phyloP scores from a whole-genome alignment of 2,329 filamentous ascomycete species.

The Ceratocystis cubensis region DNA sequence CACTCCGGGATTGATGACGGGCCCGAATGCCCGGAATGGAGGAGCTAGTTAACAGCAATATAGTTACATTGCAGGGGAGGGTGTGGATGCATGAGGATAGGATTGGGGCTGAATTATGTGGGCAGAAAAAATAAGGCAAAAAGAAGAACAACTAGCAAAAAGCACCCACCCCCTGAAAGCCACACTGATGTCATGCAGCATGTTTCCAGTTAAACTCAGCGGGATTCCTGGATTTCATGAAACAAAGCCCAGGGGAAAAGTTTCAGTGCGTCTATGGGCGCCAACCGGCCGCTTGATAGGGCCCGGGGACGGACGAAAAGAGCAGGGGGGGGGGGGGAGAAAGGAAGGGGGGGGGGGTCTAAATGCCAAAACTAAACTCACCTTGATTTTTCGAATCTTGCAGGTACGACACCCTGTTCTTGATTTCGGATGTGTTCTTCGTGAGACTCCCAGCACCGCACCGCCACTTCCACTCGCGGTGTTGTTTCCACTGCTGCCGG shows the following conservation, averaged over 20 bases:
- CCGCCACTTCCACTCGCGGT: background rate
- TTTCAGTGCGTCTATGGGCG: background rate
- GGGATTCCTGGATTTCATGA: background rate
- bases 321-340: background rate
- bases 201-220: background rate
- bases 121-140: background rate
- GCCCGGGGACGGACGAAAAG: background rate
- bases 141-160: background rate
- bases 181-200: background rate
- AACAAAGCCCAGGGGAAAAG: background rate
- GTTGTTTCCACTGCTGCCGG: background rate
- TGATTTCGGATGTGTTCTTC: conserved; percentile 18
- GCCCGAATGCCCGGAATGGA: background rate
- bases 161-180: background rate
- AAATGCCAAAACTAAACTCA: conserved; percentile 11
- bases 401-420: conserved; percentile 23
- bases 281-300: background rate
- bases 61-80: background rate
- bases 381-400: conserved; percentile 24
- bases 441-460: conserved; percentile 12
- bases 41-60: background rate
- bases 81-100: background rate
- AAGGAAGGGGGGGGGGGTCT: background rate
- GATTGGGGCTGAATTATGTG: background rate
- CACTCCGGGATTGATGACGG: background rate